Evolutionary conservation across 768 basidiomycete species (phyloP).

Genomic region (Tulasnella sp.): DNA sequence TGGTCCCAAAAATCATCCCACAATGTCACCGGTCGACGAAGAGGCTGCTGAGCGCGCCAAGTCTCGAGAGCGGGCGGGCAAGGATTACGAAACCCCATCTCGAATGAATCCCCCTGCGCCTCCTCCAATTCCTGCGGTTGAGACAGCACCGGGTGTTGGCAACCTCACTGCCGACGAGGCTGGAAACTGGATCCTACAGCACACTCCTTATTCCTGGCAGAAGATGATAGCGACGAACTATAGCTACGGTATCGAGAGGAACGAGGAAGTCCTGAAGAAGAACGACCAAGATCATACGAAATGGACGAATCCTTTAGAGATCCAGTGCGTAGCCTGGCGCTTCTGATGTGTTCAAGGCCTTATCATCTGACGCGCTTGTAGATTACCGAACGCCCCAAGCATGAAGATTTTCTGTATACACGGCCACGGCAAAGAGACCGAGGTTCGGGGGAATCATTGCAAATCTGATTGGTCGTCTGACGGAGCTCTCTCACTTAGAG

Average conservation of each 20-base stretch:
- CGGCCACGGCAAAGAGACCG: constrained; percentile 93
- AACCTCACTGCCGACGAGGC: constrained; percentile 80
- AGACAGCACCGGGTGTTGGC: constrained; percentile 26
- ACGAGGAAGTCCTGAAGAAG: constrained; percentile 50
- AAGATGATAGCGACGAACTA: constrained; percentile 81
- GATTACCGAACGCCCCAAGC: constrained; percentile 80
- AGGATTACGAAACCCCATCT: not conserved
- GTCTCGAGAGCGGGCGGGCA: not conserved
- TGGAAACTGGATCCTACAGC: constrained; percentile 68
- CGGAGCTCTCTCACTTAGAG: not conserved
- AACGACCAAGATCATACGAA: constrained; percentile 72
- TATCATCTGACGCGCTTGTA: constrained; percentile 27
- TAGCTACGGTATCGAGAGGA: constrained; percentile 78
- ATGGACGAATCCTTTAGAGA: constrained; percentile 89
- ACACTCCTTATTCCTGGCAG: constrained; percentile 75
- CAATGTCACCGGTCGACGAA: not conserved
- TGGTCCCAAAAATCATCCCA: not conserved
- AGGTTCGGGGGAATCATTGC: constrained; percentile 42
- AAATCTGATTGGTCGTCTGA: not conserved
- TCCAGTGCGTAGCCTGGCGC: constrained; percentile 41
- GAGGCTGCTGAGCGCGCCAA: not conserved
- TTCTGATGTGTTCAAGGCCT: not conserved
- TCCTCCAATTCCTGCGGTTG: constrained; percentile 19
- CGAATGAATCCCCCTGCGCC: not conserved
- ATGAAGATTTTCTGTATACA: constrained; percentile 92